These are phyloP conservation scores for Xylogone sp. DNA, from an alignment of 2,329 filamentous ascomycete genomes.

Conservation along the genomic window DNA sequence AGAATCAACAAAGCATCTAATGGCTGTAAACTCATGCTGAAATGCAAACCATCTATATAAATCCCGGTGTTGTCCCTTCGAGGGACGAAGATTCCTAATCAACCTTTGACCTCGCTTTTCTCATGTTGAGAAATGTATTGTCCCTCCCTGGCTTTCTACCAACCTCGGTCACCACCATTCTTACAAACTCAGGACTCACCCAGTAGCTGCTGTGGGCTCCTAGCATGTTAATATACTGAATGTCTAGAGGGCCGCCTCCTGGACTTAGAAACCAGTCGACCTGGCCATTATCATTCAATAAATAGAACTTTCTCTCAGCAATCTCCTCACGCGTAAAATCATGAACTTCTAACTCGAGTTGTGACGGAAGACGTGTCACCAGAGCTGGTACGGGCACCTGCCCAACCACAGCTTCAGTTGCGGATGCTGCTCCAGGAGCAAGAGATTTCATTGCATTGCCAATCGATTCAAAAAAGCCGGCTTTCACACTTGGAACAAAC, in stretches of 20 bases:
- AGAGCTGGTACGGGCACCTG: slow-evolving; percentile 24
- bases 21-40: not conserved
- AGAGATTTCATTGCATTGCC: slow-evolving; percentile 59
- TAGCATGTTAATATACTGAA: slow-evolving; percentile 96
- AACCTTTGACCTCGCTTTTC: slow-evolving; percentile 16
- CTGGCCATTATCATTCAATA: slow-evolving; percentile 95
- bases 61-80: too few species aligned
- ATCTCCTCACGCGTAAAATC: slow-evolving; percentile 91
- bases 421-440: slow-evolving; percentile 45
- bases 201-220: slow-evolving; percentile 95
- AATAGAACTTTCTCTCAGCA: slow-evolving; percentile 79
- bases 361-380: slow-evolving; percentile 51
- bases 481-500: slow-evolving; percentile 70
- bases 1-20: not conserved
- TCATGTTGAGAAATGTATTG: slow-evolving; percentile 53
- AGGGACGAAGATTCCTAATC: not conserved
- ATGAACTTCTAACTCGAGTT: slow-evolving; percentile 90
- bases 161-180: slow-evolving; percentile 85
- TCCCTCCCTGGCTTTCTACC: slow-evolving; percentile 68
- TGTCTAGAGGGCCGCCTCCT: slow-evolving; percentile 82
- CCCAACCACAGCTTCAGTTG: slow-evolving; percentile 33
- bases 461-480: slow-evolving; percentile 62
- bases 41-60: not conserved
- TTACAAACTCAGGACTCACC: slow-evolving; percentile 81
- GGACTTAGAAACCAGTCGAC: slow-evolving; percentile 86